Evolutionary conservation across 2,329 filamentous ascomycete species (phyloP).

Genomic region (Exophiala sp.): DNA sequence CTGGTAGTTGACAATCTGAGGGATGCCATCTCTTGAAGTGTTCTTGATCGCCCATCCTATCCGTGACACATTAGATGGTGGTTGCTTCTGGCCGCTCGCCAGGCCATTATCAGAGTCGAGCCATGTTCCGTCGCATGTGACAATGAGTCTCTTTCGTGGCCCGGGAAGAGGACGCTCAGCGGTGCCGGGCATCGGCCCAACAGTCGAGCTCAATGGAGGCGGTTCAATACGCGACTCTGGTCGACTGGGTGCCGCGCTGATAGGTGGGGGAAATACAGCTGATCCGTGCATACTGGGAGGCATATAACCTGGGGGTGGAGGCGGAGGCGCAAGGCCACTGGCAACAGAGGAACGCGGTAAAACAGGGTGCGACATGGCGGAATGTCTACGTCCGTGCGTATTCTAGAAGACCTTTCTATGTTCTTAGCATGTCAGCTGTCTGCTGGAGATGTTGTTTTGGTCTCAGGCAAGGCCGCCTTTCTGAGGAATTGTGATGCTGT

Average conservation of each 20-base stretch:
- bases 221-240: constrained; percentile 26
- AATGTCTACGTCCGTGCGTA: not conserved
- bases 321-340: constrained; percentile 21
- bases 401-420: not conserved
- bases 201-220: constrained; percentile 24
- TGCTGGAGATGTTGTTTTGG: not conserved
- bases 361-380: constrained; percentile 20
- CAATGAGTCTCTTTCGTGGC: constrained; percentile 33
- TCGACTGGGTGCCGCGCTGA: constrained; percentile 14
- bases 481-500: constrained; percentile 14
- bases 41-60: constrained; percentile 35
- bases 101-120: constrained; percentile 32
- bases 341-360: constrained; percentile 20
- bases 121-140: constrained; percentile 37
- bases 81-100: constrained; percentile 29
- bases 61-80: constrained; percentile 39
- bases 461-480: constrained; percentile 15
- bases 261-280: constrained; percentile 12
- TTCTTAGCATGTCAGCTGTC: constrained; percentile 7
- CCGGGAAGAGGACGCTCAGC: constrained; percentile 20
- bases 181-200: constrained; percentile 27
- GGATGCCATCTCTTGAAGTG: constrained; percentile 32
- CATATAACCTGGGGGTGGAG: constrained; percentile 14
- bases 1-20: constrained; percentile 40
- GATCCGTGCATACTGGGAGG: constrained; percentile 21